Evolutionary conservation across 345 rosid species (phyloP), one percentile per base, ranked within the genome.

Genomic region (Eucalyptus dawsonii): DNA sequence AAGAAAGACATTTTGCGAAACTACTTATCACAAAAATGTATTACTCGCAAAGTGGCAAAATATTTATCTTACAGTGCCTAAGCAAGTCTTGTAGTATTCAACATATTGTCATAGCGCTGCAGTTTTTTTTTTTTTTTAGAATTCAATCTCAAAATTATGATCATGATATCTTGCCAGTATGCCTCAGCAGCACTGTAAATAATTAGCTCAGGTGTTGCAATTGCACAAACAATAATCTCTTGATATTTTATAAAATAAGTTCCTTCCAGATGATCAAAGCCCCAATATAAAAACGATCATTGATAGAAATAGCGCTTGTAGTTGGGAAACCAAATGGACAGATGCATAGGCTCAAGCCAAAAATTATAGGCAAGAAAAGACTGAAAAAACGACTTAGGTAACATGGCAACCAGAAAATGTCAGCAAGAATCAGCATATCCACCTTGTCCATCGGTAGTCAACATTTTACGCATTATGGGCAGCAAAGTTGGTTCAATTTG

Each of bases 361-460:
- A 76, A 76, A 13, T n/a, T 86, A 87, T 53, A 87, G 42, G 67
- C 62, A 34, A 87, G 62, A 54, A 31, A 54, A 87, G 25, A n/a
- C 27, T 25, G 47, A 54, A 54, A 34, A 51, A 11, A 88, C 8
- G 11, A 22, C 50, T 7, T 50, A 80, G 49, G 42, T 51, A 44
- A 51, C 76, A 87, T 14, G n/a, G 45, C 31, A 65, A 40, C 49
- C 87, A 34, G 60, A 72, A 72, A 56, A 50, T 50, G n/a, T 50
- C 50, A 62, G 86, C 83, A 72, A 90, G 40, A 56, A 56, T 86
- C 50, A 56, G 50, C 80, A 86, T 42, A 51, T 88, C 89, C 89
- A 97, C 99, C 99, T 93, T 96, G 99, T 86, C 99, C 99, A 92
- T 96, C 99, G 34, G 97, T 95, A 88, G 99, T 97, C 95, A 97